phyloP scores from a whole-genome alignment of 257 asterid genomes.

The Primulina tabacum region DNA sequence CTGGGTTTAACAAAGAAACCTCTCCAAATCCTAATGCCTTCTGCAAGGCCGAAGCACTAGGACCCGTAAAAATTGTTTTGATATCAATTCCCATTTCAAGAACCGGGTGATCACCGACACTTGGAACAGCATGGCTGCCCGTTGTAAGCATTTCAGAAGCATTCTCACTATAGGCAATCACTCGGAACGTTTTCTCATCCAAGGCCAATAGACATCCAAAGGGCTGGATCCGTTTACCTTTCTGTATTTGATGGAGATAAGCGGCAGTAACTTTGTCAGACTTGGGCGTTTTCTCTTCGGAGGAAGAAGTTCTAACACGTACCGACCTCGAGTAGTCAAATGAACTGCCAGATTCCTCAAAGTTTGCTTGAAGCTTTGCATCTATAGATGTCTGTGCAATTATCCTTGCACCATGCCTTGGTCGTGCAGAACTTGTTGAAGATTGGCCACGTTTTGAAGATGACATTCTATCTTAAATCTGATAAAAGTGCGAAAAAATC shows the following conservation, averaged over 20 bases:
- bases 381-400: slow-evolving; percentile 56
- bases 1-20: slow-evolving; percentile 80
- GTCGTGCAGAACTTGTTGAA: slow-evolving; percentile 46
- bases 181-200: slow-evolving; percentile 55
- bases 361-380: slow-evolving; percentile 58
- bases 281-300: slow-evolving; percentile 35
- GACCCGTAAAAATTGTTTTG: slow-evolving; percentile 49
- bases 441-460: slow-evolving; percentile 48
- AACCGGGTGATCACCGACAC: slow-evolving; percentile 52
- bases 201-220: slow-evolving; percentile 60
- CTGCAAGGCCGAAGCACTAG: slow-evolving; percentile 57
- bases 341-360: slow-evolving; percentile 55
- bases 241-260: slow-evolving; percentile 61
- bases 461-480: slow-evolving; percentile 49
- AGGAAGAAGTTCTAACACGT: slow-evolving; percentile 28
- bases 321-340: slow-evolving; percentile 59
- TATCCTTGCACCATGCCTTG: slow-evolving; percentile 52
- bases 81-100: slow-evolving; percentile 59
- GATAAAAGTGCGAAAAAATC: slow-evolving; percentile 17
- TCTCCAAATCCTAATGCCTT: slow-evolving; percentile 74
- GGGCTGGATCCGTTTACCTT: slow-evolving; percentile 55
- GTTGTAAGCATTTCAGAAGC: slow-evolving; percentile 62
- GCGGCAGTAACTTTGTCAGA: slow-evolving; percentile 50
- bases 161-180: slow-evolving; percentile 60
- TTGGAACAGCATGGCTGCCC: slow-evolving; percentile 62